Base-by-base conservation (phyloP, 192 early-diverging fungal genomes). In the Coemansia sp. region DNA sequence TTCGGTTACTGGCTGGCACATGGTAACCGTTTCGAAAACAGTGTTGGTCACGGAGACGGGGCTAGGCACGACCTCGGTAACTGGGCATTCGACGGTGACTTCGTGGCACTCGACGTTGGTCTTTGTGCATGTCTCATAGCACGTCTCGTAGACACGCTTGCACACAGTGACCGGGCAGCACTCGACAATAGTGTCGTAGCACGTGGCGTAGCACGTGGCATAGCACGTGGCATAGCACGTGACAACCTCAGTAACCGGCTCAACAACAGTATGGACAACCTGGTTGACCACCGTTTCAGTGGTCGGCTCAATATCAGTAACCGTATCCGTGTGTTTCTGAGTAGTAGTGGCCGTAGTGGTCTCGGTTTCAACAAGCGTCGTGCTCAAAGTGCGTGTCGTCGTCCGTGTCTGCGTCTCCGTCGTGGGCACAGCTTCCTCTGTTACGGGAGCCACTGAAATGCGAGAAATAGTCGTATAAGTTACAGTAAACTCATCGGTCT, bases 1-100 rank as follows among this genome's bases (percentile, higher is more conserved):
- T 0, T 73, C 77, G 10, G 77, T 79, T n/a, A 79, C 63, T 1
- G 77, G 71, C 64, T 74, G 77, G 64, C 77, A 79, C 71, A 79
- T 65, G 27, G 77, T 79, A 37, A 73, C 64, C 0, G 77, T 79
- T 57, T 73, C 67, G 39, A 21, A 43, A n/a, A 56, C 59, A 3
- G 71, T 74, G 22, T 79, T 57, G 4, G 67, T 70, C 14, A 74
- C 57, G 0, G 71, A 62, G 38, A 79, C 68, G 1, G 67, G 51
- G 38, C 55, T 66, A 14, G 71, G 71, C 4, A 79, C 68, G 10
- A 63, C 48, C 41, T 73, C 68, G 7, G 77, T 79, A 52, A 59
- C 59, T 0, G 57, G 64, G 38, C 57, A 63, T 47, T 79, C 77
- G 39, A 79, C 64, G 22, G 77, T 79, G 16, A 74, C 57, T 9